A percentile compares a stretch with the other conserved stretches of the same genome.
Evolutionary conservation across 305 asterid species (phyloP).

Genomic region (Rubia tinctorum): DNA sequence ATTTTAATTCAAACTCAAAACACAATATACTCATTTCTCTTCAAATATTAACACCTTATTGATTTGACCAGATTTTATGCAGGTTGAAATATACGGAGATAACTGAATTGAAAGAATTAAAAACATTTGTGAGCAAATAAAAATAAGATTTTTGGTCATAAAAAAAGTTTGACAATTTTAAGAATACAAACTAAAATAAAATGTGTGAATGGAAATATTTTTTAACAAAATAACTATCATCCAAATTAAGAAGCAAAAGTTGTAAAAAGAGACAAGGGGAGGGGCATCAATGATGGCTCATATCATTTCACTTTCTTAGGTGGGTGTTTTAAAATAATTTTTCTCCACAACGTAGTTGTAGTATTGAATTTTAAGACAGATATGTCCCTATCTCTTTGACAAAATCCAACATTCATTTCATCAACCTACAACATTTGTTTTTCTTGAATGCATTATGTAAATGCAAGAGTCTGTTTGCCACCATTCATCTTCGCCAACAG

Average conservation of each 20-base stretch:
- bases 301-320: not conserved
- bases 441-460: not conserved
- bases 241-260: not conserved
- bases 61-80: too few species aligned
- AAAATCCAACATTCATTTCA: not conserved
- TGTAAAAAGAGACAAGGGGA: not conserved
- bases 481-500: too few species aligned
- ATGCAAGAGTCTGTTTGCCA: not conserved
- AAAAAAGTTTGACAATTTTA: too few species aligned
- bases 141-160: too few species aligned
- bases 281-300: slow-evolving; percentile 4
- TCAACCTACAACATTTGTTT: not conserved
- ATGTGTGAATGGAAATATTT: too few species aligned
- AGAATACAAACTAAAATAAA: too few species aligned
- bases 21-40: too few species aligned
- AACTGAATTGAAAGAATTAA: too few species aligned
- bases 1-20: slow-evolving; percentile 8
- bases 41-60: too few species aligned
- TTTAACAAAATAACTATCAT: not conserved
- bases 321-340: not conserved
- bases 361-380: slow-evolving; percentile 6
- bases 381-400: slow-evolving; percentile 8
- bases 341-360: slow-evolving; percentile 2
- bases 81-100: too few species aligned
- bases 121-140: too few species aligned